Conservation (phyloP, 2,329 filamentous ascomycete genomes). For the Acephala macrosclerotiorum region DNA sequence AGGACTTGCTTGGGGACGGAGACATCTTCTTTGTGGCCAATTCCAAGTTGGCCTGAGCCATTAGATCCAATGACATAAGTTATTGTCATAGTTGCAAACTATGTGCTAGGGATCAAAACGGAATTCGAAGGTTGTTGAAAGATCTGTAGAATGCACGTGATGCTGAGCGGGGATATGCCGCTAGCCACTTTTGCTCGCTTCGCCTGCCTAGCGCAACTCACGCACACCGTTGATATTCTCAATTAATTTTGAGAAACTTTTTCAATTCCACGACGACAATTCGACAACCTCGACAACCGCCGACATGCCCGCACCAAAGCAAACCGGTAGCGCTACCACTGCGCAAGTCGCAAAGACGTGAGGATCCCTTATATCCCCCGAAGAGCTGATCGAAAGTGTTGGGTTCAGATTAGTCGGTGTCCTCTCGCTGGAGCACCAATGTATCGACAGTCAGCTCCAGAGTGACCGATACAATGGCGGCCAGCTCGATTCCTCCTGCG, state of each 20-base stretch:
- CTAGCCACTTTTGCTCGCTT: background rate
- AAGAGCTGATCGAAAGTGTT: conserved; percentile 39
- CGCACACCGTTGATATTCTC: conserved; percentile 7
- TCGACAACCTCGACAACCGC: conserved; percentile 52
- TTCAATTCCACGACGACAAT: conserved; percentile 17
- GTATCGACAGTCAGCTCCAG: conserved; percentile 40
- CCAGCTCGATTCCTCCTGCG: conserved; percentile 82
- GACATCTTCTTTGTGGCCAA: conserved; percentile 75
- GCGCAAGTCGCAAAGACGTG: conserved; percentile 37
- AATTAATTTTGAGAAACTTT: conserved; percentile 26
- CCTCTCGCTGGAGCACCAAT: conserved; percentile 72
- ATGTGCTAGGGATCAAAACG: background rate
- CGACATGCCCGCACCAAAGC: conserved; percentile 59
- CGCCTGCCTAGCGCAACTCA: background rate
- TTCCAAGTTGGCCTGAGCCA: conserved; percentile 76
- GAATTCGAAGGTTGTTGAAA: background rate
- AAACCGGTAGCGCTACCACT: conserved; percentile 33
- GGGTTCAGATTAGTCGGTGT: conserved; percentile 71
- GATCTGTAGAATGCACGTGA: background rate
- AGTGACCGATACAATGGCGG: conserved; percentile 55
- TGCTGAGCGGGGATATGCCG: too few species aligned
- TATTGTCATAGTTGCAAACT: conserved; percentile 51
- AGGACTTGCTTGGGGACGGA: conserved; percentile 68
- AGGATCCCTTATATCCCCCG: conserved; percentile 31
- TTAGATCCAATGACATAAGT: conserved; percentile 79